These are phyloP conservation scores for Chloris gayana DNA, from an alignment of 176 grass and related monocot genomes.

Conservation along the genomic window DNA sequence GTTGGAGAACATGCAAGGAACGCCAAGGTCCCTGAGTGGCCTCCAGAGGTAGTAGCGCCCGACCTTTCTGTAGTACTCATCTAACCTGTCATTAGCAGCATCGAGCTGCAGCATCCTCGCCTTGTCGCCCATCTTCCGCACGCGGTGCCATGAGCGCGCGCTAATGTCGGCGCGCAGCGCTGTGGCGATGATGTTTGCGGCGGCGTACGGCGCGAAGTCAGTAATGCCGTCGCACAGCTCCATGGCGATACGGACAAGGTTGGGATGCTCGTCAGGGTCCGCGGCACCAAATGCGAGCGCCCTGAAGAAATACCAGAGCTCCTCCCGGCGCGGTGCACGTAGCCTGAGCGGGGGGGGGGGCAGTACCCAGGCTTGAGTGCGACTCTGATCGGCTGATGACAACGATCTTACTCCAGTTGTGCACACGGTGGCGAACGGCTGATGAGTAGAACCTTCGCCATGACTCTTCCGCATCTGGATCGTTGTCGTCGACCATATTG, in stretches of 20 bases:
- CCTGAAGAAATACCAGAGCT: conserved; percentile 19
- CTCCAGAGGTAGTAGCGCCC: background rate
- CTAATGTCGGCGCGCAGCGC: background rate
- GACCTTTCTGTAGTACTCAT: no score
- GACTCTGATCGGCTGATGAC: background rate
- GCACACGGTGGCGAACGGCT: background rate
- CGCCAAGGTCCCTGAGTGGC: background rate
- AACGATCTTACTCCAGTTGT: background rate
- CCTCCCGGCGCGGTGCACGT: background rate
- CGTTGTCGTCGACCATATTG: background rate
- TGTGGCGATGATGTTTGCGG: background rate
- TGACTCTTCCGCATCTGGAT: background rate
- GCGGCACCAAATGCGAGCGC: background rate
- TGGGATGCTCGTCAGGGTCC: background rate
- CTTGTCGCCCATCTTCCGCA: background rate
- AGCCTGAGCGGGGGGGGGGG: background rate
- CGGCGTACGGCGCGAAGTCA: background rate
- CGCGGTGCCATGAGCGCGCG: background rate
- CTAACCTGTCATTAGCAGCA: no score
- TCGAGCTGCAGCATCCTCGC: background rate
- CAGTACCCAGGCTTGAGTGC: background rate
- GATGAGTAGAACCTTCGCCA: background rate
- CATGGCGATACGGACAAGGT: conserved; percentile 1
- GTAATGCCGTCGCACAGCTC: background rate
- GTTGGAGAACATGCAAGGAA: background rate